Conservation (phyloP, 495 filamentous ascomycete genomes). For the Hamigera avellanea region DNA sequence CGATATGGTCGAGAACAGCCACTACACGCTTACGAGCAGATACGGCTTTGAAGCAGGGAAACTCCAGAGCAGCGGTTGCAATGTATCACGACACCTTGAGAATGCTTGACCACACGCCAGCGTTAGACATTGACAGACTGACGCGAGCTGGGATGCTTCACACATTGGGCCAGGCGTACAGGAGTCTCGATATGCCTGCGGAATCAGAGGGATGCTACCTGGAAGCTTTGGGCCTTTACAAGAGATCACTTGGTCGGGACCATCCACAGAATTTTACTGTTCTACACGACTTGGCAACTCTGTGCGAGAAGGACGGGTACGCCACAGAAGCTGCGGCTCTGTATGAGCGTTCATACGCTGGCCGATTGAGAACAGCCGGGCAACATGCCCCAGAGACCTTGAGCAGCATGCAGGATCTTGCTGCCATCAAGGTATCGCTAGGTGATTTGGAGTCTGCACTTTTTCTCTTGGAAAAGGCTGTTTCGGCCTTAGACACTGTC, state of each 20-base stretch:
- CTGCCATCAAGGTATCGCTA: conserved; percentile 13
- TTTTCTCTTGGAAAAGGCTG: conserved; percentile 16
- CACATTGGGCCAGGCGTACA: conserved; percentile 16
- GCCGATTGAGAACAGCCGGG: conserved; percentile 16
- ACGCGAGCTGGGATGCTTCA: conserved; percentile 15
- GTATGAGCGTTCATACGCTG: conserved; percentile 20
- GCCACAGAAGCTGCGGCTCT: conserved; percentile 19
- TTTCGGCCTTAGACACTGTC: conserved; percentile 19
- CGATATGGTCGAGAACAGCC: conserved; percentile 8
- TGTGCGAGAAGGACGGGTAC: conserved; percentile 20
- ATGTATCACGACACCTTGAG: conserved; percentile 15
- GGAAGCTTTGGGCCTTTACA: conserved; percentile 15
- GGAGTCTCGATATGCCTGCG: conserved; percentile 10
- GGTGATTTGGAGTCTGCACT: conserved; percentile 20
- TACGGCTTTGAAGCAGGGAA: conserved; percentile 10
- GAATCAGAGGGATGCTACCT: conserved; percentile 20
- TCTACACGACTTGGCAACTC: conserved; percentile 14
- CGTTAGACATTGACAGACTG: conserved; percentile 14
- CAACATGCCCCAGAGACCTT: conserved; percentile 20
- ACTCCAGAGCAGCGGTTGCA: conserved; percentile 10
- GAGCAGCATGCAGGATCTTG: conserved; percentile 20
- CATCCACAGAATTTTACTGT: conserved; percentile 15
- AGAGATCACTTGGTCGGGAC: conserved; percentile 16
- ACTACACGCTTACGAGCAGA: conserved; percentile 11
- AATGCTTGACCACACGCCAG: conserved; percentile 11